These are phyloP conservation scores for Komagataella mondaviorum DNA, from an alignment of 805 yeast species.

Conservation along the genomic window DNA sequence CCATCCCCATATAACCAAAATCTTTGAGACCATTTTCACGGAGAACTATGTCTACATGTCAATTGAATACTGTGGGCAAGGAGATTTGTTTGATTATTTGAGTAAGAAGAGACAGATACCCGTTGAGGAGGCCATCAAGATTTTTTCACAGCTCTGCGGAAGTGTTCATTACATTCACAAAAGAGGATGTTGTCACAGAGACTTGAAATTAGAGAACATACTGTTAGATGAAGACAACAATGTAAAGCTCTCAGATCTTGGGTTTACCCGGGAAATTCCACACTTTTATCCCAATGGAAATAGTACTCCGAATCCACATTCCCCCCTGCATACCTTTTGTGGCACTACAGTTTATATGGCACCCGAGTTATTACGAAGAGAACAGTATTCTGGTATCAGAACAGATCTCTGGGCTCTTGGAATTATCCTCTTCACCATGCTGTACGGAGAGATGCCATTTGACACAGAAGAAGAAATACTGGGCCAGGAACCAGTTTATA, in stretches of 20 bases:
- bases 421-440: conserved; percentile 70
- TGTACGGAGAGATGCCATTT: conserved; percentile 85
- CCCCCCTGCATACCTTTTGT: conserved; percentile 62
- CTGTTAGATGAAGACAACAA: conserved; percentile 40
- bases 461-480: conserved; percentile 48
- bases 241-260: conserved; percentile 82
- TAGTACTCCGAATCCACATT: conserved; percentile 9
- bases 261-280: conserved; percentile 72
- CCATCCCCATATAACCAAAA: conserved; percentile 71
- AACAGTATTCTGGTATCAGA: conserved; percentile 66
- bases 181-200: conserved; percentile 72
- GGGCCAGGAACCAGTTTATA: conserved; percentile 48
- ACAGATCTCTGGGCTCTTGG: conserved; percentile 92
- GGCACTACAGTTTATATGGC: conserved; percentile 97
- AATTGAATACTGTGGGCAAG: conserved; percentile 79
- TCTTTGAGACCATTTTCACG: conserved; percentile 77
- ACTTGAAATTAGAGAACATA: conserved; percentile 71
- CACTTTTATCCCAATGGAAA: conserved; percentile 12
- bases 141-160: conserved; percentile 55
- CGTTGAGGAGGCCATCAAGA: conserved; percentile 29
- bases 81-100: conserved; percentile 59
- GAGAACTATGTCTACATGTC: conserved; percentile 78
- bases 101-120: conserved; percentile 37
- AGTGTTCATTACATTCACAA: conserved; percentile 67
- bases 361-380: conserved; percentile 66